phyloP scores from a whole-genome alignment of 805 yeast species.

The Candida chilensis region DNA sequence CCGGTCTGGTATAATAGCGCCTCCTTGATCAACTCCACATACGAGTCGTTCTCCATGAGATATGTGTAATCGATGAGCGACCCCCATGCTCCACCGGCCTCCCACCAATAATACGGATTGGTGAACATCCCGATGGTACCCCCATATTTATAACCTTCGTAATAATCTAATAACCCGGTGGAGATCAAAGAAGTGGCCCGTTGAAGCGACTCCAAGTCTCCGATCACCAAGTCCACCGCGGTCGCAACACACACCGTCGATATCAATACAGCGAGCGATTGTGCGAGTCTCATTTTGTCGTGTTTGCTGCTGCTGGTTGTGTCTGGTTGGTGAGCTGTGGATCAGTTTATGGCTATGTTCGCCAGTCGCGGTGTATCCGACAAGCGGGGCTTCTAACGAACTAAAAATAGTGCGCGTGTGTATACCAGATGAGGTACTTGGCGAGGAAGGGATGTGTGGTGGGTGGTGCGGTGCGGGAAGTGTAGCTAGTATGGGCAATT shows the following conservation, averaged over 20 bases:
- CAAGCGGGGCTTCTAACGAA: too few relatives aligned
- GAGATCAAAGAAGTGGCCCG: slow-evolving; percentile 53
- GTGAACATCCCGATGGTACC: slow-evolving; percentile 83
- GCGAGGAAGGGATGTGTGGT: too few relatives aligned
- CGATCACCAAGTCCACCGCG: slow-evolving; percentile 17
- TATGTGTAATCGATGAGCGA: slow-evolving; percentile 71
- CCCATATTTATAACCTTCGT: slow-evolving; percentile 59
- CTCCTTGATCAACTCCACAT: slow-evolving; percentile 43
- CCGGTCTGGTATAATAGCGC: slow-evolving; percentile 73
- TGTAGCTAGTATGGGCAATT: too few relatives aligned
- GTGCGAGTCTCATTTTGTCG: neutral
- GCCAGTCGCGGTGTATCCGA: too few relatives aligned
- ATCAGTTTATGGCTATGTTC: too few relatives aligned
- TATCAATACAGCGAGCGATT: too few relatives aligned
- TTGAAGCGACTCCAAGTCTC: slow-evolving; percentile 33
- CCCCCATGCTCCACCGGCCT: slow-evolving; percentile 96
- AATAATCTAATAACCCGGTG: slow-evolving; percentile 74
- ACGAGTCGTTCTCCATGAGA: slow-evolving; percentile 63
- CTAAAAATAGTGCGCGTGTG: too few relatives aligned
- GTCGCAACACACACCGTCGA: too few relatives aligned
- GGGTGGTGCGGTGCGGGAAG: too few relatives aligned
- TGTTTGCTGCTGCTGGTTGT: too few relatives aligned
- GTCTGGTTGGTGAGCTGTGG: too few relatives aligned
- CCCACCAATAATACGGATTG: slow-evolving; percentile 97
- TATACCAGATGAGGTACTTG: too few relatives aligned